Percentiles rank a stretch among this genome's conserved stretches.
Evolutionary conservation across 78 protist genomes (phyloP).

Genomic region (Dictyostelium firmibasis): DNA sequence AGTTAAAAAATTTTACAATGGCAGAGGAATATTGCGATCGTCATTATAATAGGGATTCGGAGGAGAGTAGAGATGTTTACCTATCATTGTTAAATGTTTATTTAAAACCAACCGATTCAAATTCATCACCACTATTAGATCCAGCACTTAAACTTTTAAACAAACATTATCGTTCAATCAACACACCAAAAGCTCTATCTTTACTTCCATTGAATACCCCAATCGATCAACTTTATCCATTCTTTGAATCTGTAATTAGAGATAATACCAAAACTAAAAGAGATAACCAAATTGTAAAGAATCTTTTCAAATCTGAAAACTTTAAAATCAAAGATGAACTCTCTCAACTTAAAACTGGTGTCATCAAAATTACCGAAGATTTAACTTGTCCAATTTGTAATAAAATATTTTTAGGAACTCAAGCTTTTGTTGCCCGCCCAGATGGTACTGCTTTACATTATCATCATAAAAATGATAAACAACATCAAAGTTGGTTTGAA

Average conservation of each 20-base stretch:
- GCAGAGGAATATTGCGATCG: slow-evolving; percentile 84
- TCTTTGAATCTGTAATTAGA: slow-evolving; percentile 78
- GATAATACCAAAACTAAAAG: slow-evolving; percentile 71
- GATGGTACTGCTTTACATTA: slow-evolving; percentile 68
- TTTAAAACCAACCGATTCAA: slow-evolving; percentile 54
- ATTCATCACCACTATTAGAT: slow-evolving; percentile 30
- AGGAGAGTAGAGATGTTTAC: slow-evolving; percentile 79
- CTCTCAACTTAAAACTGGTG: slow-evolving; percentile 34
- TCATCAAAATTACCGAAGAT: slow-evolving; percentile 79
- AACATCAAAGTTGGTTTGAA: not conserved
- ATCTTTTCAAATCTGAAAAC: slow-evolving; percentile 47
- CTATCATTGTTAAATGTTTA: slow-evolving; percentile 80
- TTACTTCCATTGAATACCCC: slow-evolving; percentile 50
- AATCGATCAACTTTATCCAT: slow-evolving; percentile 70
- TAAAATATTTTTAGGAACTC: slow-evolving; percentile 67
- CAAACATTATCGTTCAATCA: slow-evolving; percentile 73
- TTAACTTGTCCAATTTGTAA: slow-evolving; percentile 72
- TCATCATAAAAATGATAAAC: slow-evolving; percentile 15
- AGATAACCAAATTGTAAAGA: slow-evolving; percentile 67
- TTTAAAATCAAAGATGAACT: slow-evolving; percentile 67
- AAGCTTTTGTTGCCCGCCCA: slow-evolving; percentile 70
- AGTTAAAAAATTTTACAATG: slow-evolving; percentile 50
- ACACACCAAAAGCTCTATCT: slow-evolving; percentile 67
- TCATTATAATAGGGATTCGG: slow-evolving; percentile 66
- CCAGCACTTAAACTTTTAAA: slow-evolving; percentile 79